Percentiles rank a stretch among this genome's conserved stretches.
Conservation (phyloP, 345 rosid species). For the Kandelia obovata region DNA sequence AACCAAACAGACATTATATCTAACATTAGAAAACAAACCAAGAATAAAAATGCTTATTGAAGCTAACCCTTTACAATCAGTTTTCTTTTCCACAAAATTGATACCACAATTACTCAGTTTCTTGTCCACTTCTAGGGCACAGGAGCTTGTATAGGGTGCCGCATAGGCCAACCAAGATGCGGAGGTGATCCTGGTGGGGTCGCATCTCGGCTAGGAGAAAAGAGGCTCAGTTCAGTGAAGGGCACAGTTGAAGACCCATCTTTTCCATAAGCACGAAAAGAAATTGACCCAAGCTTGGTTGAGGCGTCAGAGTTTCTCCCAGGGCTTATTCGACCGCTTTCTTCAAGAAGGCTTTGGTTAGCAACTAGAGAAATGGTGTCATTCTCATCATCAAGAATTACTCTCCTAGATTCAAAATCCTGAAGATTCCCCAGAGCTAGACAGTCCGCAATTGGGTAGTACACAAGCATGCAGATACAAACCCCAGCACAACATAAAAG, state of each 20-base stretch:
- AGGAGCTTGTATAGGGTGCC: conserved; percentile 25
- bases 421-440: conserved; percentile 66
- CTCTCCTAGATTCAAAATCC: conserved; percentile 62
- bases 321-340: conserved; percentile 41
- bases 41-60: conserved; percentile 47
- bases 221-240: conserved; percentile 63
- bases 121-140: conserved; percentile 29
- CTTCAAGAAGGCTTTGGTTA: conserved; percentile 47
- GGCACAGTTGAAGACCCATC: conserved; percentile 45
- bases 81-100: conserved; percentile 71
- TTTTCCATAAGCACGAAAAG: conserved; percentile 46
- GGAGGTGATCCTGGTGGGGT: conserved; percentile 55
- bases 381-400: conserved; percentile 41
- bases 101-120: conserved; percentile 31
- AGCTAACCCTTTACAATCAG: conserved; percentile 77
- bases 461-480: conserved; percentile 78
- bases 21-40: conserved; percentile 37
- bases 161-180: conserved; percentile 60
- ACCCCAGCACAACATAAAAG: conserved; percentile 69
- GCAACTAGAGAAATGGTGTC: conserved; percentile 57
- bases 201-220: conserved; percentile 53
- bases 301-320: conserved; percentile 60
- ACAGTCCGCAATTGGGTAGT: conserved; percentile 84
- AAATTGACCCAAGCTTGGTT: conserved; percentile 57
- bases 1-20: conserved; percentile 41